Evolutionary conservation across 129 eudicot species (phyloP).

Genomic region (Cynara cardunculus): DNA sequence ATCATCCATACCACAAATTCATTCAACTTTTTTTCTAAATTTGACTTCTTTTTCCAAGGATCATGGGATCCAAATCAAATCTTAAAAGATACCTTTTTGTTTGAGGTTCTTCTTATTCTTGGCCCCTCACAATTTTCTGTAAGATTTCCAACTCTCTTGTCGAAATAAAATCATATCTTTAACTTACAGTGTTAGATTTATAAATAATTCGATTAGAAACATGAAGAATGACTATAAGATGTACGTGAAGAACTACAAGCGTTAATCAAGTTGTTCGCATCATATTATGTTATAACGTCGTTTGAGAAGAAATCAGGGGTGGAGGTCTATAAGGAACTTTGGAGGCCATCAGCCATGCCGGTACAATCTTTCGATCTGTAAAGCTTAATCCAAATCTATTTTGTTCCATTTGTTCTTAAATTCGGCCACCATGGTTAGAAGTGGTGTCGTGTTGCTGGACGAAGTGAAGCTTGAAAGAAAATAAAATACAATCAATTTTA

Average conservation of each 20-base stretch:
- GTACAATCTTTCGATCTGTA: too few relatives aligned
- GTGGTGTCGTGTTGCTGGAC: too few relatives aligned
- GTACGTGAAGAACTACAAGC: neutral
- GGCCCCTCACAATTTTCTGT: neutral
- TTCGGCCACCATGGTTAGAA: too few relatives aligned
- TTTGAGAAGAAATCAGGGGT: too few relatives aligned
- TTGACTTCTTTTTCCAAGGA: neutral
- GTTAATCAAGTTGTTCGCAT: neutral
- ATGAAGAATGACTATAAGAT: neutral
- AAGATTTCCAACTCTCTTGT: neutral
- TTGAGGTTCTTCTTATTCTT: neutral
- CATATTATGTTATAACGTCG: too few relatives aligned
- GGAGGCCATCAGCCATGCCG: too few relatives aligned
- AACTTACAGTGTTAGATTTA: neutral
- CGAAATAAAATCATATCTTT: neutral
- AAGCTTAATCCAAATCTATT: too few relatives aligned
- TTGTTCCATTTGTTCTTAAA: too few relatives aligned
- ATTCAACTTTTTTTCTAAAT: neutral
- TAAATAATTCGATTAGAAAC: neutral
- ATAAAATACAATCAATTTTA: neutral
- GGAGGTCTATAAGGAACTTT: too few relatives aligned
- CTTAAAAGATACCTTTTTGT: neutral
- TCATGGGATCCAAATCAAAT: conserved; percentile 5
- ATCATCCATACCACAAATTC: neutral
- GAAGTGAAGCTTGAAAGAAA: too few relatives aligned